phyloP scores from a whole-genome alignment of 169 alveolate genomes.

The Neospora caninum region DNA sequence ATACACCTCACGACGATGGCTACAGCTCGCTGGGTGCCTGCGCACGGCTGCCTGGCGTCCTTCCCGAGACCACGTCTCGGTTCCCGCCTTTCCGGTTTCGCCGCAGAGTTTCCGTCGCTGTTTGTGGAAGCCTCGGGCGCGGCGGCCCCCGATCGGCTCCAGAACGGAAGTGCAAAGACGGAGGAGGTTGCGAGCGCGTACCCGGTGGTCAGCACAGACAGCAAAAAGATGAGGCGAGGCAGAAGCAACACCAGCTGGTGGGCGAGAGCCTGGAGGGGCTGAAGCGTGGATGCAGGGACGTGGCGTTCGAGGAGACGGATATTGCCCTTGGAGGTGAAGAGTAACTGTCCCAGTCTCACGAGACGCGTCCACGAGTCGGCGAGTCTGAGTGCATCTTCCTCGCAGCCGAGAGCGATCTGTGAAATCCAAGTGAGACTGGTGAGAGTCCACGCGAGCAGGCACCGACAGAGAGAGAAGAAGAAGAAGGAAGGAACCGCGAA shows the following conservation, averaged over 20 bases:
- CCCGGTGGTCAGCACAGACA: neutral
- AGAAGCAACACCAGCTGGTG: neutral
- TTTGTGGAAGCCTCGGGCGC: too few relatives aligned
- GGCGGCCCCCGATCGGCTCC: neutral
- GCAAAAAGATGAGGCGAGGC: neutral
- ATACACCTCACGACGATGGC: neutral
- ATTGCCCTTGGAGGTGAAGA: neutral
- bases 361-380: too few relatives aligned
- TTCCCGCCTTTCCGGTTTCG: neutral
- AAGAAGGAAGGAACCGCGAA: neutral
- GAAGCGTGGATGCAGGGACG: neutral
- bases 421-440: neutral
- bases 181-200: too few relatives aligned
- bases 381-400: too few relatives aligned
- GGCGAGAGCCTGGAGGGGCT: neutral
- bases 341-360: neutral
- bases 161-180: neutral
- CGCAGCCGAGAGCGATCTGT: neutral
- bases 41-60: neutral
- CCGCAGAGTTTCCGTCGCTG: neutral
- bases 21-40: neutral
- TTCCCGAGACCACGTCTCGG: neutral
- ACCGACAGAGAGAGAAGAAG: neutral
- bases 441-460: neutral
- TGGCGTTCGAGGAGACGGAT: neutral